These are phyloP conservation scores for Nemania sp. DNA, from an alignment of 2,329 filamentous ascomycete genomes.

Conservation along the genomic window DNA sequence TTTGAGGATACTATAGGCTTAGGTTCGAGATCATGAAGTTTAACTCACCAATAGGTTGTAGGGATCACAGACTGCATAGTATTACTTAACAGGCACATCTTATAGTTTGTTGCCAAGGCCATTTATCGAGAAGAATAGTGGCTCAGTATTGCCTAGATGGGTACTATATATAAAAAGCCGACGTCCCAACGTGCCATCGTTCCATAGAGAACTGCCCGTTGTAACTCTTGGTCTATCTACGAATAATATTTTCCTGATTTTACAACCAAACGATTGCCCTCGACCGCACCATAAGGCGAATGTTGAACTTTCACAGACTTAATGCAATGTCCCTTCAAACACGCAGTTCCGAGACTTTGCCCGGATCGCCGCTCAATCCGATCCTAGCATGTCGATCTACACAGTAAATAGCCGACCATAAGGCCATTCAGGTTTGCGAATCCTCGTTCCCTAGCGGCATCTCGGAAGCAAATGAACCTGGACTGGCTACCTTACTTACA, in stretches of 20 bases:
- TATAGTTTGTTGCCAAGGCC: constrained; percentile 19
- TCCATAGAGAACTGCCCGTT: not conserved
- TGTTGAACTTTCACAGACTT: constrained; percentile 3
- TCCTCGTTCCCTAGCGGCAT: constrained; percentile 10
- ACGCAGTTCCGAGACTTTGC: constrained; percentile 11
- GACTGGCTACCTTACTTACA: constrained; percentile 4
- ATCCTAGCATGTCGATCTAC: not conserved
- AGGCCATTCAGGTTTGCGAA: not conserved
- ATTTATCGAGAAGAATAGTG: constrained; percentile 1
- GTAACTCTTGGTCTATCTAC: not conserved
- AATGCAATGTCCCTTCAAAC: constrained; percentile 6
- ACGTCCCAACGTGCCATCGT: constrained; percentile 6
- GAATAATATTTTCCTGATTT: not conserved
- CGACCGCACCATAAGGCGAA: not conserved
- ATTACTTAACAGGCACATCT: not conserved
- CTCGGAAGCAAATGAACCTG: constrained; percentile 21
- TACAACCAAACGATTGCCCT: not conserved
- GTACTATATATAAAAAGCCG: constrained; percentile 16
- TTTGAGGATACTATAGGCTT: not conserved
- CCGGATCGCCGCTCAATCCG: constrained; percentile 20
- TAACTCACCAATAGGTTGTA: constrained; percentile 10
- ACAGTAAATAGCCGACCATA: constrained; percentile 32
- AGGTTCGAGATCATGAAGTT: constrained; percentile 2
- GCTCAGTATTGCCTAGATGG: constrained; percentile 11
- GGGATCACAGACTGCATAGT: not conserved